Conservation (phyloP, 2,329 filamentous ascomycete species). For the Metarhizium sp. region DNA sequence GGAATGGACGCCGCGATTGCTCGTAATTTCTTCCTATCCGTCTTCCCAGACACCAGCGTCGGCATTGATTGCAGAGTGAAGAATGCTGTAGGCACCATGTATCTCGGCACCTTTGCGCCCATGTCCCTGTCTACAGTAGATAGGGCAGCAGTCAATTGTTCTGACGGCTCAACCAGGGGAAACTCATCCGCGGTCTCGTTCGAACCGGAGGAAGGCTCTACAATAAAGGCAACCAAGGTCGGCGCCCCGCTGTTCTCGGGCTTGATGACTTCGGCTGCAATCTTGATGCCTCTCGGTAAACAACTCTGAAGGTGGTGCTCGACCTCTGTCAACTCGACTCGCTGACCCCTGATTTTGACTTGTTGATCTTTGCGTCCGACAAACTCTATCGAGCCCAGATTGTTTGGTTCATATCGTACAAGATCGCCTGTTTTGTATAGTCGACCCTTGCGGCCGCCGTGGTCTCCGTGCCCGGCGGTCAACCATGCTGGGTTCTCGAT, state of each 20-base stretch:
- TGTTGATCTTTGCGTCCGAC: conserved; percentile 18
- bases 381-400: conserved; percentile 11
- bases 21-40: background rate
- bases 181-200: background rate
- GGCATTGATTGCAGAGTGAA: background rate
- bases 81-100: background rate
- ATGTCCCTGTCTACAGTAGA: background rate
- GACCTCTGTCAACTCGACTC: conserved; percentile 32
- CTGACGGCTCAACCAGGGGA: background rate
- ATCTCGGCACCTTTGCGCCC: background rate
- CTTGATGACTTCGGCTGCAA: background rate
- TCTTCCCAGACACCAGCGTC: background rate
- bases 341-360: conserved; percentile 45
- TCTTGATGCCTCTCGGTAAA: background rate
- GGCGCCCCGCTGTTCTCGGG: background rate
- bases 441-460: conserved; percentile 14
- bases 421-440: conserved; percentile 16
- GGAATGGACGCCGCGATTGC: background rate
- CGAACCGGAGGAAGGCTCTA: background rate
- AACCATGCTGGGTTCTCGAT: conserved; percentile 47
- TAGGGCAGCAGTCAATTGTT: background rate
- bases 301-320: conserved; percentile 6
- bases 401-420: conserved; percentile 19
- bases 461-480: conserved; percentile 24
- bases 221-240: background rate